These are phyloP conservation scores for Aspergillus phoenicis DNA, from an alignment of 2,329 filamentous ascomycete genomes.

Conservation along the genomic window DNA sequence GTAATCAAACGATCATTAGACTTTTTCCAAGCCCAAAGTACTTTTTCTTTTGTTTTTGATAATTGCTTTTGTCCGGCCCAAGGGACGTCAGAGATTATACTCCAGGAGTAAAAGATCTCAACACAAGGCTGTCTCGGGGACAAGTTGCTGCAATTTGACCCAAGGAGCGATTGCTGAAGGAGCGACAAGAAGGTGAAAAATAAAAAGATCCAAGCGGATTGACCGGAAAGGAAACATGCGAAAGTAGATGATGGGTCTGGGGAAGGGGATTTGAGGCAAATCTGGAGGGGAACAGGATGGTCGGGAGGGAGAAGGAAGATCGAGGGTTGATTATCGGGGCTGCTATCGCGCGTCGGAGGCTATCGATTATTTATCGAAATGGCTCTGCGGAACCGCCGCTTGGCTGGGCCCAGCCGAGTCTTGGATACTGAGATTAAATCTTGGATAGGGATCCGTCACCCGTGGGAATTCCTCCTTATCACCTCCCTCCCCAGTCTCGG, in stretches of 20 bases:
- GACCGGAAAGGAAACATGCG: not conserved
- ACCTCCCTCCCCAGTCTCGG: not conserved
- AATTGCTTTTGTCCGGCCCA: not conserved
- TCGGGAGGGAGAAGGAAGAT: slow-evolving; percentile 10
- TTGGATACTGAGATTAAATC: not conserved
- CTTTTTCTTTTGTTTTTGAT: slow-evolving; percentile 7
- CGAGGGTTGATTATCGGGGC: slow-evolving; percentile 16
- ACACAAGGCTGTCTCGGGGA: slow-evolving; percentile 9
- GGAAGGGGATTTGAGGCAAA: not conserved
- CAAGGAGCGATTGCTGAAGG: not conserved
- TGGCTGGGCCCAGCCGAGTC: slow-evolving; percentile 10
- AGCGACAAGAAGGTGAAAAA: not conserved
- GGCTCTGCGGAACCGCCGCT: slow-evolving; percentile 15
- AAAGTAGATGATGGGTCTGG: not conserved
- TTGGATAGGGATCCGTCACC: not conserved
- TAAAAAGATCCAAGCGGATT: not conserved
- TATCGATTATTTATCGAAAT: slow-evolving; percentile 25
- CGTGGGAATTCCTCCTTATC: slow-evolving; percentile 1
- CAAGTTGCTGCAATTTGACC: slow-evolving; percentile 4
- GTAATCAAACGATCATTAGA: slow-evolving; percentile 8
- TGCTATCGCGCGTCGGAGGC: slow-evolving; percentile 22
- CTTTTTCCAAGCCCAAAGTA: not conserved
- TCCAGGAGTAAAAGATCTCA: slow-evolving; percentile 23
- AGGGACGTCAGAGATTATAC: not conserved
- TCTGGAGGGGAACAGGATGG: not conserved